These are phyloP conservation scores for Sporobolomyces phaffii DNA, from an alignment of 768 basidiomycete genomes.

Conservation along the genomic window DNA sequence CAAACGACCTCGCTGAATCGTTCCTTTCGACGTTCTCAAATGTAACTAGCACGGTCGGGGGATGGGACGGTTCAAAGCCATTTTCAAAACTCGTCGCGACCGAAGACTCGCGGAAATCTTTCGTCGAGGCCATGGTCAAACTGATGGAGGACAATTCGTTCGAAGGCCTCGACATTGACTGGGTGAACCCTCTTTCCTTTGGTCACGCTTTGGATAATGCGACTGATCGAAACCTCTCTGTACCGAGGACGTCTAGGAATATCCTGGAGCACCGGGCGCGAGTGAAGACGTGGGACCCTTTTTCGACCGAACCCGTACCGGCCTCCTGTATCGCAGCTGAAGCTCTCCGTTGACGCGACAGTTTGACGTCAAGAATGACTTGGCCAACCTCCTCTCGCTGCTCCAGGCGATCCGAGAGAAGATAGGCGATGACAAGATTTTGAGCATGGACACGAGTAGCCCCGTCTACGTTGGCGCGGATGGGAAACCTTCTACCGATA, in stretches of 20 bases:
- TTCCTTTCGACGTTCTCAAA: too few relatives aligned
- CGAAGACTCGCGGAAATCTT: not conserved
- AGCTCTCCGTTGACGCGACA: not conserved
- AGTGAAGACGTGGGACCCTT: not conserved
- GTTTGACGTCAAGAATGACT: conserved; percentile 23
- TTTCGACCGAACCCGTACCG: too few relatives aligned
- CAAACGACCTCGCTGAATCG: not conserved
- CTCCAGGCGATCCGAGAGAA: conserved; percentile 7
- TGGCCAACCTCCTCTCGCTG: conserved; percentile 13
- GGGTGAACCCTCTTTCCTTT: not conserved
- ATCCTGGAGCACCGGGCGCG: conserved; percentile 8
- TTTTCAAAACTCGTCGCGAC: conserved; percentile 2
- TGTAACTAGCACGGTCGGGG: not conserved
- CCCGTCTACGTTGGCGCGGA: not conserved
- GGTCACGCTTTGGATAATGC: too few relatives aligned
- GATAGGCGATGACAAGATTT: conserved; percentile 22
- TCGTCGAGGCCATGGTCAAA: not conserved
- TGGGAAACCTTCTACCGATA: not conserved
- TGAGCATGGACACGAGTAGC: conserved; percentile 7
- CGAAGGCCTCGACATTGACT: conserved; percentile 7
- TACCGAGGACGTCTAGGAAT: too few relatives aligned
- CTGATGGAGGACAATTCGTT: conserved; percentile 5
- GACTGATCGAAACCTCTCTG: too few relatives aligned
- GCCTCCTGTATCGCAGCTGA: too few relatives aligned
- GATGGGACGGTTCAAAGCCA: not conserved